A percentile compares a stretch with the other conserved stretches of the same genome.
Conservation (phyloP, 192 early-diverging fungal species). For the Coemansia interrupta region DNA sequence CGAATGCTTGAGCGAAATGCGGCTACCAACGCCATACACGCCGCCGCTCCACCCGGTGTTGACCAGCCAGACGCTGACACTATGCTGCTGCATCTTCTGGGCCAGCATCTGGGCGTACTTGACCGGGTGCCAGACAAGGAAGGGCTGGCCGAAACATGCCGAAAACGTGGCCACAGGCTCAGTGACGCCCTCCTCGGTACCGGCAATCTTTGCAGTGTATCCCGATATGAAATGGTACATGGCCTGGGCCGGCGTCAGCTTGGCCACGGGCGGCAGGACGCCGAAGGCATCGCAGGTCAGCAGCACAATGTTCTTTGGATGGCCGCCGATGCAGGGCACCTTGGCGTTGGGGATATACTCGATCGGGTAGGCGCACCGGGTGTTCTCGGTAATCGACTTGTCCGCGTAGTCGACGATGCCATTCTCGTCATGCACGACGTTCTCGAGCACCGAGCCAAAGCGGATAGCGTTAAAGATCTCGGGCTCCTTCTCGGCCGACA, state of each 20-base stretch:
- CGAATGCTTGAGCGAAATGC: slow-evolving; percentile 93
- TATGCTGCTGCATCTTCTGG: slow-evolving; percentile 85
- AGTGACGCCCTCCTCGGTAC: slow-evolving; percentile 87
- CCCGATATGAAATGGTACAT: slow-evolving; percentile 96
- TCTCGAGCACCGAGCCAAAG: slow-evolving; percentile 91
- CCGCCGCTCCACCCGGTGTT: slow-evolving; percentile 98
- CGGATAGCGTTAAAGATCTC: slow-evolving; percentile 96
- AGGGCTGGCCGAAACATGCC: slow-evolving; percentile 85
- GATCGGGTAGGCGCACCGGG: slow-evolving; percentile 92
- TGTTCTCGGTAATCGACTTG: slow-evolving; percentile 82
- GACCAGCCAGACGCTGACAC: slow-evolving; percentile 87
- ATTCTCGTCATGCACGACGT: slow-evolving; percentile 80
- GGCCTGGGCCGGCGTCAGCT: slow-evolving; percentile 76
- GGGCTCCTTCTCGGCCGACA: slow-evolving; percentile 95
- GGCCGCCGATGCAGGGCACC: slow-evolving; percentile 80
- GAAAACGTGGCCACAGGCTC: slow-evolving; percentile 88
- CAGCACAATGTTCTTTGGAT: slow-evolving; percentile 91
- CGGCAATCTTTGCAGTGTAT: slow-evolving; percentile 94
- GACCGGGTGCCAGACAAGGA: slow-evolving; percentile 89
- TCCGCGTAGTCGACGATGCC: slow-evolving; percentile 80
- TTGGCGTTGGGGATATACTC: slow-evolving; percentile 89
- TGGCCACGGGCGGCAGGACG: slow-evolving; percentile 83
- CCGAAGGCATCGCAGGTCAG: slow-evolving; percentile 94
- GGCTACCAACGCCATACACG: slow-evolving; percentile 81
- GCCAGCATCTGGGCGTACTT: slow-evolving; percentile 95